phyloP scores from a whole-genome alignment of 495 filamentous ascomycete genomes.

The Trichoderma erinaceum region DNA sequence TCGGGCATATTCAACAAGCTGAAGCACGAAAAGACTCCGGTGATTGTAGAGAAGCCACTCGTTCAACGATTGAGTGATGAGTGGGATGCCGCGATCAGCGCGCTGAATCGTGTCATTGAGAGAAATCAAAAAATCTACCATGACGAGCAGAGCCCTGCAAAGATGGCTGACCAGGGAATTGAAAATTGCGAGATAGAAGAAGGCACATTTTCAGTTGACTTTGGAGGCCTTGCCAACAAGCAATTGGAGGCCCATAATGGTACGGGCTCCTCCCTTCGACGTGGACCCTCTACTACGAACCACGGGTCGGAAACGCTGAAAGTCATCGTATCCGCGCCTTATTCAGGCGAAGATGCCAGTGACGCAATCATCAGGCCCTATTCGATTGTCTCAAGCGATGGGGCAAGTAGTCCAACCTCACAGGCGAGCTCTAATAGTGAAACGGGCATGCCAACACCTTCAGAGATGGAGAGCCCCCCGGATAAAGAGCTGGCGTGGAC shows the following conservation, averaged over 20 bases:
- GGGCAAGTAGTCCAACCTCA: background rate
- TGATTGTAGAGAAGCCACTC: background rate
- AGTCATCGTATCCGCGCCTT: constrained; percentile 2
- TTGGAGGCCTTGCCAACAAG: constrained; percentile 9
- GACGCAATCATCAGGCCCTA: background rate
- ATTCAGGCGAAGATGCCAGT: background rate
- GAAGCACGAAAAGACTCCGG: background rate
- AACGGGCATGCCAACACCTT: background rate
- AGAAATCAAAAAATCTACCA: constrained; percentile 8
- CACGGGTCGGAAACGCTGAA: background rate
- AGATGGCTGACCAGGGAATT: background rate
- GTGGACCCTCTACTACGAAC: background rate
- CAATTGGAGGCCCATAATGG: background rate
- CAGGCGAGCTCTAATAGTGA: constrained; percentile 1
- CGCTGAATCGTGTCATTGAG: constrained; percentile 2
- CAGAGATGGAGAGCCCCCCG: constrained; percentile 4
- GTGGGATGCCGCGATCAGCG: constrained; percentile 7
- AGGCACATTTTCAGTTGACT: constrained; percentile 11
- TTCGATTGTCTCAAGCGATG: constrained; percentile 14
- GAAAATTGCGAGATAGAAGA: background rate
- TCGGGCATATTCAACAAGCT: background rate
- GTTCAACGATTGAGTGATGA: constrained; percentile 1
- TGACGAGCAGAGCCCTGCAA: background rate
- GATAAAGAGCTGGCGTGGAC: background rate
- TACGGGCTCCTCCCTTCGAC: background rate